A percentile compares a stretch with the other conserved stretches of the same genome.
phyloP scores from a whole-genome alignment of 805 yeast genomes.

The Starmerella etchellsii region DNA sequence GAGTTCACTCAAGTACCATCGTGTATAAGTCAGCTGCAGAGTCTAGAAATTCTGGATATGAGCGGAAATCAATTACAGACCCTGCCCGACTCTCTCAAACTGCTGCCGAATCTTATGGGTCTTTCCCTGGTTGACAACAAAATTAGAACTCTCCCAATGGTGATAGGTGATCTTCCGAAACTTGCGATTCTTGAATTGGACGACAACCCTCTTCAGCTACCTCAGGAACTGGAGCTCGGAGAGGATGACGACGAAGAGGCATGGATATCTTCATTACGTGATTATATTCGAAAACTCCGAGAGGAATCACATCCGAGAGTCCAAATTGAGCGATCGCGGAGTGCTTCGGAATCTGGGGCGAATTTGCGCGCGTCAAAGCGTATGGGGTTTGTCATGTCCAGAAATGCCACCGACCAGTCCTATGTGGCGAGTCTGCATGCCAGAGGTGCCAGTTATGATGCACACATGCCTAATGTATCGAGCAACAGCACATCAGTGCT shows the following conservation, averaged over 20 bases:
- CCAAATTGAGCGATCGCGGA: constrained; percentile 23
- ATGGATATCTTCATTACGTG: constrained; percentile 34
- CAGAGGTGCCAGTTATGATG: constrained; percentile 33
- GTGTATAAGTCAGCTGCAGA: constrained; percentile 26
- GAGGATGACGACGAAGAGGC: constrained; percentile 30
- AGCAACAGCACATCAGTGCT: no score
- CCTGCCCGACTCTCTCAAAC: constrained; percentile 35
- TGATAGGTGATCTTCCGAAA: constrained; percentile 38
- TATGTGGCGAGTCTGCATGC: constrained; percentile 18
- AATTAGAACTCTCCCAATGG: constrained; percentile 42
- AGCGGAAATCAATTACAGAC: constrained; percentile 41
- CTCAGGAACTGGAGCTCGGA: constrained; percentile 4
- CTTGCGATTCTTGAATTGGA: constrained; percentile 48
- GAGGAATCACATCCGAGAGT: not conserved
- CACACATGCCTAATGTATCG: constrained; percentile 4
- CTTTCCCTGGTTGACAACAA: constrained; percentile 50
- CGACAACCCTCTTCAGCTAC: constrained; percentile 44
- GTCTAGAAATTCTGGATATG: constrained; percentile 53
- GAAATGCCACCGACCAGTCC: constrained; percentile 17
- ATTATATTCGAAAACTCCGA: constrained; percentile 24
- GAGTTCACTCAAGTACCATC: constrained; percentile 41
- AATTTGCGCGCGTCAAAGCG: constrained; percentile 55
- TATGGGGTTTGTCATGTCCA: constrained; percentile 49
- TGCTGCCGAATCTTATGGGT: constrained; percentile 34
- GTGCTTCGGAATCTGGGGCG: constrained; percentile 31